Percentiles rank a stretch among this genome's conserved stretches.
These are phyloP conservation scores for Epithemia pelagica DNA, from an alignment of 108 stramenopile species.

Conservation along the genomic window DNA sequence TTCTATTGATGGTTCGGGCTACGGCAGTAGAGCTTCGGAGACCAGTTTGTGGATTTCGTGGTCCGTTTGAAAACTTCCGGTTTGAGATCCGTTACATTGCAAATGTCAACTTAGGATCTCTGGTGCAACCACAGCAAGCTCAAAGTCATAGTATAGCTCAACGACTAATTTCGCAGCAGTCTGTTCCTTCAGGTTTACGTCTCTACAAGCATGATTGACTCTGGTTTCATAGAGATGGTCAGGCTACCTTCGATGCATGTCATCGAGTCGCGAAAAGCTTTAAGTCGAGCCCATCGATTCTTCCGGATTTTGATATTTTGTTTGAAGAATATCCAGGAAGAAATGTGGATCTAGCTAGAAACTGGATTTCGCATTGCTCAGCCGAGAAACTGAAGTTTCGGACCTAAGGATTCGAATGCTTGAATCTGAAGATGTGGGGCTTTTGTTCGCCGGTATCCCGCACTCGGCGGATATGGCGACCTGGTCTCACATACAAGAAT, in stretches of 20 bases:
- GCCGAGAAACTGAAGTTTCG: not conserved
- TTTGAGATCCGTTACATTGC: not conserved
- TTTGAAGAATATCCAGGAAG: too few relatives aligned
- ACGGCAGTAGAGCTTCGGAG: not conserved
- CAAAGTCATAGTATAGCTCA: too few relatives aligned
- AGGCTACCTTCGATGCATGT: not conserved
- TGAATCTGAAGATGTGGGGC: not conserved
- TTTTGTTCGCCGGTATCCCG: not conserved
- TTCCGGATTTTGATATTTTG: too few relatives aligned
- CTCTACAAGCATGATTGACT: too few relatives aligned
- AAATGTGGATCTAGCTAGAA: too few relatives aligned
- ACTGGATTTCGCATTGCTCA: not conserved
- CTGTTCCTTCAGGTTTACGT: too few relatives aligned
- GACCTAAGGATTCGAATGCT: not conserved
- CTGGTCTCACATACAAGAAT: not conserved
- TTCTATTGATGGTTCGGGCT: too few relatives aligned
- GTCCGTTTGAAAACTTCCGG: not conserved
- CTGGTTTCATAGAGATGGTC: not conserved
- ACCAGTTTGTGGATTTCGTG: not conserved
- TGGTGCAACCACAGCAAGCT: too few relatives aligned
- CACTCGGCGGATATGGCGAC: not conserved
- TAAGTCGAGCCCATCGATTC: not conserved
- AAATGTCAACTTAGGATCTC: not conserved
- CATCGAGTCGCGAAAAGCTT: not conserved
- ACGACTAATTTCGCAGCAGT: too few relatives aligned